Base-by-base conservation (phyloP, 169 alveolate genomes). In the Plasmodium ovale region DNA sequence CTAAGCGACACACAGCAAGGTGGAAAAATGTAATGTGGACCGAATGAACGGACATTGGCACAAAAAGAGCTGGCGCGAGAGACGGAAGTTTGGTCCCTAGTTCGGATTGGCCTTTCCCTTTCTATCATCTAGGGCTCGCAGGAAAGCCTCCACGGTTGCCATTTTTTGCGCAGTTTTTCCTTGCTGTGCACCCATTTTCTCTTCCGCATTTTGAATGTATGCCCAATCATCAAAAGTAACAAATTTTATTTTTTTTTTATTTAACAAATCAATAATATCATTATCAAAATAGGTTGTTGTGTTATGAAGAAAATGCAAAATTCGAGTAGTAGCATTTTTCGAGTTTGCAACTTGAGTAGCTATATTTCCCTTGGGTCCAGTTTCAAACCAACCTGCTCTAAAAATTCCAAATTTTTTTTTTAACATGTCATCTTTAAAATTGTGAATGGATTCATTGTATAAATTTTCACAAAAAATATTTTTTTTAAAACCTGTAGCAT, bases 401-500 rank as follows among this genome's bases (percentile, higher is more conserved):
- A 77, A 77, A 29, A 77, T 37, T 9, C 35, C 88, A 77, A 77
- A 77, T 37, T 54, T 44, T 29, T 77, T 35, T 5, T 44, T 47
- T 39, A 33, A 42, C 7, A 54, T 77, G 62, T 77, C 79, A 5
- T 77, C 79, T 37, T 53, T 62, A 77, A 27, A 77, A 12, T 19
- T 62, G 12, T 60, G 58, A 60, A 60, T 12, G n/a, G 88, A 77
- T 47, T 77, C n/a, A 33, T 77, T 77, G 25, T 77, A 77, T 54
- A 77, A 62, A 62, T 77, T 47, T 77, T 60, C 77, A 3, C 37
- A 16, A 68, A 77, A 77, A 1, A 14, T 39, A 51, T 67, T 49
- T 77, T 77, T 77, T 77, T 77, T 77, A 62, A 77, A 77, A 25
- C 88, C 88, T 9, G 88, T 77, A 42, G 88, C 88, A 21, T 47